These are phyloP conservation scores for Ceratopteris richardii DNA, from an alignment of 75 land plant species.

Conservation along the genomic window DNA sequence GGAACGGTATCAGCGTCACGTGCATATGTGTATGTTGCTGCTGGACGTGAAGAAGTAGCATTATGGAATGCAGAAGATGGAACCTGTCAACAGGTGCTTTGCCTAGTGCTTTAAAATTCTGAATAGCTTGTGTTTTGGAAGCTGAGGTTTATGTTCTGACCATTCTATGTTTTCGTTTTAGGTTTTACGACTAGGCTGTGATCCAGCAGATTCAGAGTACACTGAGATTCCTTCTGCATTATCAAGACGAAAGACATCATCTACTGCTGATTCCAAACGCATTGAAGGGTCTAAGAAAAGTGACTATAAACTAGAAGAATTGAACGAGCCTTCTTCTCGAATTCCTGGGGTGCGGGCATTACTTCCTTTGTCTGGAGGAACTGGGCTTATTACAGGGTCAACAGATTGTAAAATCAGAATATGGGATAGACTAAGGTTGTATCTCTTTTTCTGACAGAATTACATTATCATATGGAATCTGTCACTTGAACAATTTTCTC, in stretches of 20 bases:
- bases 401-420: slow-evolving; percentile 87
- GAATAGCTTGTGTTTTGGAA: slow-evolving; percentile 3
- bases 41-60: slow-evolving; percentile 90
- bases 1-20: slow-evolving; percentile 33
- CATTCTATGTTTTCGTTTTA: slow-evolving; percentile 9
- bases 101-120: background rate
- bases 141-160: too few species aligned
- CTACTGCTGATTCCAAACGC: slow-evolving; percentile 21
- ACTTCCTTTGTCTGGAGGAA: slow-evolving; percentile 82
- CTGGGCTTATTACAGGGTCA: slow-evolving; percentile 76
- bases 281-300: slow-evolving; percentile 36
- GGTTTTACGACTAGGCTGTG: slow-evolving; percentile 49
- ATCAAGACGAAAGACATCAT: slow-evolving; percentile 38
- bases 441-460: too few species aligned
- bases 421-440: slow-evolving; percentile 87
- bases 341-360: slow-evolving; percentile 78
- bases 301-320: slow-evolving; percentile 64
- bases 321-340: slow-evolving; percentile 77
- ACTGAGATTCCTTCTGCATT: slow-evolving; percentile 60
- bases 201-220: slow-evolving; percentile 40
- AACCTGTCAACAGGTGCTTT: slow-evolving; percentile 80
- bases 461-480: too few species aligned
- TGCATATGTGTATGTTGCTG: slow-evolving; percentile 93
- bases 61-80: slow-evolving; percentile 98
- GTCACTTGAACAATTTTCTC: too few species aligned